Conservation (phyloP, 1,284 basidiomycete species). For the Ustilago curta region DNA sequence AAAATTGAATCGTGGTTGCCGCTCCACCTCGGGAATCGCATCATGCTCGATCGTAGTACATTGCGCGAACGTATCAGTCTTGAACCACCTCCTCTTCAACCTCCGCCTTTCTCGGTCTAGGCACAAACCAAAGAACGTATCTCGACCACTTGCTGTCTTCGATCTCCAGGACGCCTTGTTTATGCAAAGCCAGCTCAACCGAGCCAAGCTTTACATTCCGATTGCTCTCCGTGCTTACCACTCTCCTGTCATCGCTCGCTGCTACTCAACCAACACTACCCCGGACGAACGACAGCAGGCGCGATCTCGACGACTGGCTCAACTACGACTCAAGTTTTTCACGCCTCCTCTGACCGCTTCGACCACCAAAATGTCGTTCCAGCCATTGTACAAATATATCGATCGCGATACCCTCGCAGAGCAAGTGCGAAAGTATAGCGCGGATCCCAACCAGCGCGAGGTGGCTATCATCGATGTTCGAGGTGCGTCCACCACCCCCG, state of each 20-base stretch:
- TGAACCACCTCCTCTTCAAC: too few relatives aligned
- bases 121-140: not conserved
- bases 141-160: not conserved
- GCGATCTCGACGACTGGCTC: slow-evolving; percentile 12
- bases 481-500: slow-evolving; percentile 29
- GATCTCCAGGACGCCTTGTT: not conserved
- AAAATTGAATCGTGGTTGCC: too few relatives aligned
- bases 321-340: slow-evolving; percentile 38
- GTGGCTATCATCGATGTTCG: slow-evolving; percentile 65
- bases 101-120: not conserved
- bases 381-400: slow-evolving; percentile 57
- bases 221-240: not conserved
- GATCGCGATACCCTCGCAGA: slow-evolving; percentile 56
- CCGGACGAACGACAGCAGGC: slow-evolving; percentile 2
- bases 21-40: slow-evolving; percentile 18
- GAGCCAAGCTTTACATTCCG: not conserved
- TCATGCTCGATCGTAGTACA: slow-evolving; percentile 1
- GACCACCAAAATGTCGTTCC: slow-evolving; percentile 47
- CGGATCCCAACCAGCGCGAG: slow-evolving; percentile 31
- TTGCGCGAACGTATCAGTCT: slow-evolving; percentile 17
- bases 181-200: not conserved
- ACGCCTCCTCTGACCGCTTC: slow-evolving; percentile 3
- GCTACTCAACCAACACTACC: not conserved
- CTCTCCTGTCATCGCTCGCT: not conserved
- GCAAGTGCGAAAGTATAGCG: slow-evolving; percentile 31